Base-by-base conservation (phyloP, 352 stramenopile species). In the Globisporangium alternatum region DNA sequence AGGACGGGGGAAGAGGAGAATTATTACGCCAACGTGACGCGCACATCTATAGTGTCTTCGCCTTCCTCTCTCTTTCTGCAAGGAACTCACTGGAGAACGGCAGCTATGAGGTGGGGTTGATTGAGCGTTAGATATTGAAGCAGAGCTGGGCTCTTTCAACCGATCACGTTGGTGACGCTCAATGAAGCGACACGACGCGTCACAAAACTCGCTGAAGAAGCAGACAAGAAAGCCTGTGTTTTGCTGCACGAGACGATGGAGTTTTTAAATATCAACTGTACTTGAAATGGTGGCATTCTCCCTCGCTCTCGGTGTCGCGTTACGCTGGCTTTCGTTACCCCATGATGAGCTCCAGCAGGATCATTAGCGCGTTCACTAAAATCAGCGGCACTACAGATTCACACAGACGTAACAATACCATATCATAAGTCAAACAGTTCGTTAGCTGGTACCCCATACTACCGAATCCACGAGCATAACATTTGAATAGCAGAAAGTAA, bases 331-430 rank as follows among this genome's bases (percentile, higher is more conserved):
- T 15, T 45, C 48, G 9, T 61, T 69, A 95, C 9, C 86, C 86
- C 70, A 93, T 88, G 52, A 93, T 51, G 1, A 91, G 66, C 73
- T 95, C 84, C 28, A 95, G 60, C 31, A 95, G 43, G 60, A 95
- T 93, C 80, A 93, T 91, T 8, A 93, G 49, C 35, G 71, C 76
- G 56, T 95, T 95, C 56, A 93, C 80, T 30, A 89, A 74, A 72
- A 95, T 92, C 41, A 95, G 74, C 21, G 86, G 86, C 61, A 93
- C 86, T 95, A 53, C 21, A 53, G 1, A 30, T 21, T 28, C 47
- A 56, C 31, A 64, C 39, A 51, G 39, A 12, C 33, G 57, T 22
- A 68, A 0, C 28, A 55, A n/a, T 25, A 64, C 10, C 10, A 33
- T n/a, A 22, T 47, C 15, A 55, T 5, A 6, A 39, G 31, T 6